phyloP scores from a whole-genome alignment of 257 asterid species.

The Salvia rosmarinus region DNA sequence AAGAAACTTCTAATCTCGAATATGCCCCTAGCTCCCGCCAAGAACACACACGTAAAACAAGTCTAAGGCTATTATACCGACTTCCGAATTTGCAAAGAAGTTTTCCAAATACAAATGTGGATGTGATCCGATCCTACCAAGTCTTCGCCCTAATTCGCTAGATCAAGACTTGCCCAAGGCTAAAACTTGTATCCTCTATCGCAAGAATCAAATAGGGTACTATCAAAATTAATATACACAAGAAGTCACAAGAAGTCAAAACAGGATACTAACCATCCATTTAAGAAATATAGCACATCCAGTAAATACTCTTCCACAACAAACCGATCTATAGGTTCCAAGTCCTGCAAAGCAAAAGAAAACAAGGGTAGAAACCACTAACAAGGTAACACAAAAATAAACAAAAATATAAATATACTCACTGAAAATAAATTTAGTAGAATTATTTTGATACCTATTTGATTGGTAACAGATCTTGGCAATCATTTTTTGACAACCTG shows the following conservation, averaged over 20 bases:
- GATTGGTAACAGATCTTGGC: too few relatives aligned
- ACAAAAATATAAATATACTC: too few relatives aligned
- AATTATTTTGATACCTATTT: too few relatives aligned
- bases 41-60: neutral
- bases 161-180: constrained; percentile 23
- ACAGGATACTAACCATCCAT: constrained; percentile 87
- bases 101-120: neutral
- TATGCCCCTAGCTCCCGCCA: too few relatives aligned
- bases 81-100: constrained; percentile 20
- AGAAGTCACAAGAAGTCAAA: constrained; percentile 24
- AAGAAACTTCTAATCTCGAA: too few relatives aligned
- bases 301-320: neutral
- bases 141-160: constrained; percentile 15
- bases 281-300: constrained; percentile 88
- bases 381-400: constrained; percentile 25
- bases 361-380: constrained; percentile 26
- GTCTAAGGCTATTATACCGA: constrained; percentile 18
- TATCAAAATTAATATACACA: neutral
- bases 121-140: neutral
- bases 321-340: too few relatives aligned
- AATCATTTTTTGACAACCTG: constrained; percentile 28
- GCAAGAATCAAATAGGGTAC: neutral
- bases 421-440: too few relatives aligned
- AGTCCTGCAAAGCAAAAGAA: too few relatives aligned
- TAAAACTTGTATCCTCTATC: constrained; percentile 7